Conservation (phyloP, 805 yeast species). For the Saturnispora diversa region DNA sequence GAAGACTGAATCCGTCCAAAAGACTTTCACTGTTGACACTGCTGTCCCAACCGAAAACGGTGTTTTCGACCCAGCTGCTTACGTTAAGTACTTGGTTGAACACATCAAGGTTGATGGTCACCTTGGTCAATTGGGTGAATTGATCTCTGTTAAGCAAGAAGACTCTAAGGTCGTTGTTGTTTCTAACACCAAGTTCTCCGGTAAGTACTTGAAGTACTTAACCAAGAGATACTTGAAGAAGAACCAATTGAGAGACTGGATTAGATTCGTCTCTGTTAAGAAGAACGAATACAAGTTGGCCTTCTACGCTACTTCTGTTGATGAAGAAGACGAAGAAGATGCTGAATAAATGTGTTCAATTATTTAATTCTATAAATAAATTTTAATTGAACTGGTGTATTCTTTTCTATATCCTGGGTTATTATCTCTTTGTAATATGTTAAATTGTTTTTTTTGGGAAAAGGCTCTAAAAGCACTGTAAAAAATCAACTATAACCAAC, state of each 20-base stretch:
- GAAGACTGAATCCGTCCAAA: slow-evolving; percentile 66
- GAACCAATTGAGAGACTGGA: slow-evolving; percentile 99
- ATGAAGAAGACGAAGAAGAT: slow-evolving; percentile 72
- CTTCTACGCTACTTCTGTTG: slow-evolving; percentile 96
- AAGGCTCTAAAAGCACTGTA: no score
- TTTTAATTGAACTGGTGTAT: slow-evolving; percentile 10
- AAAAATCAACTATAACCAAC: no score
- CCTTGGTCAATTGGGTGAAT: slow-evolving; percentile 95
- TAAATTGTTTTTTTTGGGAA: not conserved
- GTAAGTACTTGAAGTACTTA: slow-evolving; percentile 99
- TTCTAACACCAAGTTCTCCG: slow-evolving; percentile 93
- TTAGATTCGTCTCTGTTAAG: slow-evolving; percentile 94
- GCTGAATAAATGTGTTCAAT: slow-evolving; percentile 58
- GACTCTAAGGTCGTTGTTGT: slow-evolving; percentile 84
- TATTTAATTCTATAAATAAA: slow-evolving; percentile 4
- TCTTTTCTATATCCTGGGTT: slow-evolving; percentile 1
- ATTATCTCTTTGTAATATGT: slow-evolving; percentile 1
- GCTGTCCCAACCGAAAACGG: slow-evolving; percentile 96
- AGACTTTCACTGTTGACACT: slow-evolving; percentile 91
- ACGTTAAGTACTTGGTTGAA: slow-evolving; percentile 96
- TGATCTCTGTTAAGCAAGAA: slow-evolving; percentile 78
- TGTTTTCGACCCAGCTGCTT: slow-evolving; percentile 95
- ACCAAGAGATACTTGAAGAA: slow-evolving; percentile 99
- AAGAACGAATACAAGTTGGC: slow-evolving; percentile 94
- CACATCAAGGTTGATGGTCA: slow-evolving; percentile 98